Conservation (phyloP, 1,284 basidiomycete species). For the Boletus sp. region DNA sequence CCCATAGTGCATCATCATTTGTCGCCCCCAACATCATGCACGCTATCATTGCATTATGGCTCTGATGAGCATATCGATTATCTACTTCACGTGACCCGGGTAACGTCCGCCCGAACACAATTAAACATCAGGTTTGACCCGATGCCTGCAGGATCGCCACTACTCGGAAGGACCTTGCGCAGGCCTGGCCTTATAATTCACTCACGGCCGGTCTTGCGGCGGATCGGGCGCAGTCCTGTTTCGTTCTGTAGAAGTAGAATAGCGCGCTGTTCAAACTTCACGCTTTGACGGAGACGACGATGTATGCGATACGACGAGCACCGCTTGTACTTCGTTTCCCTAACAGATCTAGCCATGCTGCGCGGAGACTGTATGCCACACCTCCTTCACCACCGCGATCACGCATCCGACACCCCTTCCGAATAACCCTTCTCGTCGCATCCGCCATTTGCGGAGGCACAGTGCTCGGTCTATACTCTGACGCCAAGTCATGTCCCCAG, state of each 20-base stretch:
- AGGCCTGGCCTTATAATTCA: neutral
- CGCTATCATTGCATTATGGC: too few species aligned
- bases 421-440: constrained; percentile 17
- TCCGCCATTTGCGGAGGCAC: constrained; percentile 22
- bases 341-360: neutral
- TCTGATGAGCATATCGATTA: too few species aligned
- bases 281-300: neutral
- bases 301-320: constrained; percentile 18
- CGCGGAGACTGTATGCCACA: constrained; percentile 5
- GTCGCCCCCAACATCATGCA: too few species aligned
- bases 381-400: neutral
- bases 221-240: neutral
- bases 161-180: constrained; percentile 19
- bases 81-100: too few species aligned
- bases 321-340: neutral
- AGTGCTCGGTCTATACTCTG: constrained; percentile 22
- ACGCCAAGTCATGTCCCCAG: constrained; percentile 28
- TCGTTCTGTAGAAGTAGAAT: neutral
- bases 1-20: too few species aligned
- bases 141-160: too few species aligned
- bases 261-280: too few species aligned
- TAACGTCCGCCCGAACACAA: too few species aligned
- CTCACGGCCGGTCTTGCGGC: neutral
- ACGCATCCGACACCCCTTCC: constrained; percentile 4
- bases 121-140: too few species aligned